These are phyloP conservation scores for Chrysanthemum makinoi DNA, from an alignment of 129 eudicot genomes.

Conservation along the genomic window DNA sequence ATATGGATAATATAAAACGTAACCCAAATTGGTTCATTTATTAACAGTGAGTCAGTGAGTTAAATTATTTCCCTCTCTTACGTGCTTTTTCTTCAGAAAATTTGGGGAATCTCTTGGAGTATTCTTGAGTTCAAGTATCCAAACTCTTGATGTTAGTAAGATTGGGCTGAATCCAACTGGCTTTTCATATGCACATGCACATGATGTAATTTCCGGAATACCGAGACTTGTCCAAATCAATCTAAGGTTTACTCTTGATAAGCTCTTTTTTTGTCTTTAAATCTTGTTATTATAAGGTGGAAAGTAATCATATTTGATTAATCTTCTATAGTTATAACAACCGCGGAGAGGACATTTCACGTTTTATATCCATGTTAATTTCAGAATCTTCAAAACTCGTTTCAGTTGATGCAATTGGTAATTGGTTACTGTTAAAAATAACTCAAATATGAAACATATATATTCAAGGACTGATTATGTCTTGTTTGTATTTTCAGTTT, in stretches of 20 bases:
- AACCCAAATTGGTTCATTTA: background rate
- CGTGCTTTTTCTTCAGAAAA: conserved; percentile 31
- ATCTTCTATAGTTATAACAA: conserved; percentile 50
- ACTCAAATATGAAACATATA: too few relatives aligned
- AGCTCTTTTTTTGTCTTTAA: background rate
- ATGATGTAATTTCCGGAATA: conserved; percentile 34
- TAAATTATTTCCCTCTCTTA: conserved; percentile 1
- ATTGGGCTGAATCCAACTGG: conserved; percentile 67
- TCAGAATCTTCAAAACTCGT: conserved; percentile 49
- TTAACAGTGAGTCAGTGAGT: background rate
- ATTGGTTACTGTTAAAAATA: conserved; percentile 39
- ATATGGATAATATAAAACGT: background rate
- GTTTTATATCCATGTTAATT: conserved; percentile 53
- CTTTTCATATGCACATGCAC: conserved; percentile 39
- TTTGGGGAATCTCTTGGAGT: conserved; percentile 56
- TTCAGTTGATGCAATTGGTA: conserved; percentile 56
- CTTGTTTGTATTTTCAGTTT: too few relatives aligned
- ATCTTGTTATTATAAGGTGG: background rate
- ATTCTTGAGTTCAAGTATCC: conserved; percentile 52
- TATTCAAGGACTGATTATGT: too few relatives aligned
- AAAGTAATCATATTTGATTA: conserved; percentile 14
- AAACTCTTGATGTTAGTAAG: conserved; percentile 46
- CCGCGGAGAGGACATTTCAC: conserved; percentile 56
- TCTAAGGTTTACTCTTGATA: conserved; percentile 50
- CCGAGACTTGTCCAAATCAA: conserved; percentile 47